A percentile compares a stretch with the other conserved stretches of the same genome.
Evolutionary conservation across 768 basidiomycete species (phyloP).

Genomic region (Mycena galericulata): DNA sequence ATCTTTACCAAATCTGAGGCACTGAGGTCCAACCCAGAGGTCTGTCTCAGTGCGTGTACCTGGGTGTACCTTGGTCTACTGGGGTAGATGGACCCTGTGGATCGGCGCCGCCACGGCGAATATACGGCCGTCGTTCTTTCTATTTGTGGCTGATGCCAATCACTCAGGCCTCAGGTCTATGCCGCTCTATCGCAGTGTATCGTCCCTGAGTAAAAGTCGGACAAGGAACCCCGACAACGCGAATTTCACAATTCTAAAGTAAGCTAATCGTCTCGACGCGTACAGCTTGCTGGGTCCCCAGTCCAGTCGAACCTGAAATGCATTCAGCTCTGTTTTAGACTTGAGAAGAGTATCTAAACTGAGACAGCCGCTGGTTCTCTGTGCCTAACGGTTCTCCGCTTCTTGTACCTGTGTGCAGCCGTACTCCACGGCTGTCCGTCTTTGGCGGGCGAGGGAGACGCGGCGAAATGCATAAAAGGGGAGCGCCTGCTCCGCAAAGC

Average conservation of each 20-base stretch:
- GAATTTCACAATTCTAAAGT: conserved; percentile 2
- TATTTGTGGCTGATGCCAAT: too few relatives aligned
- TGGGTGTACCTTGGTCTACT: too few relatives aligned
- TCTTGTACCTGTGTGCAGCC: conserved; percentile 1
- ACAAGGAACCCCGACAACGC: neutral
- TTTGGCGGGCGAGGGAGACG: conserved; percentile 1
- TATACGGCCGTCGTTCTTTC: neutral
- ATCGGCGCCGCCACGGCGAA: too few relatives aligned
- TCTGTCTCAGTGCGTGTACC: too few relatives aligned
- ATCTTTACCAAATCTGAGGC: too few relatives aligned
- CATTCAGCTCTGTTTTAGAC: neutral
- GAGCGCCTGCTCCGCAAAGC: conserved; percentile 4
- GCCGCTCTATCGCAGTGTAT: neutral
- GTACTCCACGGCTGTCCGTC: conserved; percentile 8
- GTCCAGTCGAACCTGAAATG: conserved; percentile 3
- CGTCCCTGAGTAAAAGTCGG: neutral
- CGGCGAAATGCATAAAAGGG: conserved; percentile 6
- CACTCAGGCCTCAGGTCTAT: neutral
- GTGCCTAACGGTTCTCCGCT: conserved; percentile 3
- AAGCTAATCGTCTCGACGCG: neutral
- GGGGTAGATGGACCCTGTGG: too few relatives aligned
- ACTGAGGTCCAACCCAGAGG: too few relatives aligned
- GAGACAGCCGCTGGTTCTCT: too few relatives aligned
- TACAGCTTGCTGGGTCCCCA: neutral
- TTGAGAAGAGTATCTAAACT: conserved; percentile 3